Percentiles rank a stretch among this genome's conserved stretches.
Conservation (phyloP, 495 filamentous ascomycete genomes). For the Aspergillus conjunctus region DNA sequence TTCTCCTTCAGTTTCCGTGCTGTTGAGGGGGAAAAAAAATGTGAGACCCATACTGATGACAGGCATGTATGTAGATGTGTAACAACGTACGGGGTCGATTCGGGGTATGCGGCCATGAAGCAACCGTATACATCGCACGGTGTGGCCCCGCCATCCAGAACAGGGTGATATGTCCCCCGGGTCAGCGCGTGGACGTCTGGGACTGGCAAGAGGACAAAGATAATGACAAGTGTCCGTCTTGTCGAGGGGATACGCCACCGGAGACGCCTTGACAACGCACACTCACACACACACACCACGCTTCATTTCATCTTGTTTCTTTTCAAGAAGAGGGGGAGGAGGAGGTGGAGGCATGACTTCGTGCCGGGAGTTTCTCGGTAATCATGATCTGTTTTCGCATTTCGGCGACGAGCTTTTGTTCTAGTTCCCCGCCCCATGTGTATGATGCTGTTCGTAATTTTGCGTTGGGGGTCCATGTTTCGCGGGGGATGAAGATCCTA, state of each 20-base stretch:
- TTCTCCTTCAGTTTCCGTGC: neutral
- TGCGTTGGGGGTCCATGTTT: slow-evolving; percentile 24
- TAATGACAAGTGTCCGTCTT: slow-evolving; percentile 24
- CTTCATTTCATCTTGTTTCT: too few species aligned
- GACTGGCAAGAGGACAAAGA: slow-evolving; percentile 31
- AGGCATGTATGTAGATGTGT: slow-evolving; percentile 19
- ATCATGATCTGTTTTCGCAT: slow-evolving; percentile 6
- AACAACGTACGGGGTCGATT: slow-evolving; percentile 28
- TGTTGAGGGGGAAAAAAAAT: neutral
- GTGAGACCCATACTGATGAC: neutral
- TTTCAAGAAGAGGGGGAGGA: neutral
- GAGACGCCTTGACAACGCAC: slow-evolving; percentile 22
- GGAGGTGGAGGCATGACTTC: neutral
- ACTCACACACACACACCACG: too few species aligned
- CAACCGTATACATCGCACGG: slow-evolving; percentile 28
- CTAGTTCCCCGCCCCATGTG: slow-evolving; percentile 25
- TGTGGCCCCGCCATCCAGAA: slow-evolving; percentile 26
- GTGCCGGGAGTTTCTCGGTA: neutral
- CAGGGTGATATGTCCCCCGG: slow-evolving; percentile 23
- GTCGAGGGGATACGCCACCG: slow-evolving; percentile 26
- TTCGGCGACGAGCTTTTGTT: slow-evolving; percentile 22
- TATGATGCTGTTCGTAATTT: slow-evolving; percentile 24
- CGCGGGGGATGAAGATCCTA: slow-evolving; percentile 26
- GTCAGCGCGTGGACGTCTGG: slow-evolving; percentile 26
- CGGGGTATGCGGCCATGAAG: slow-evolving; percentile 26